Percentiles rank a stretch among this genome's conserved stretches.
phyloP scores from a whole-genome alignment of 2,329 filamentous ascomycete species.

The Cordyceps fumosorosea region DNA sequence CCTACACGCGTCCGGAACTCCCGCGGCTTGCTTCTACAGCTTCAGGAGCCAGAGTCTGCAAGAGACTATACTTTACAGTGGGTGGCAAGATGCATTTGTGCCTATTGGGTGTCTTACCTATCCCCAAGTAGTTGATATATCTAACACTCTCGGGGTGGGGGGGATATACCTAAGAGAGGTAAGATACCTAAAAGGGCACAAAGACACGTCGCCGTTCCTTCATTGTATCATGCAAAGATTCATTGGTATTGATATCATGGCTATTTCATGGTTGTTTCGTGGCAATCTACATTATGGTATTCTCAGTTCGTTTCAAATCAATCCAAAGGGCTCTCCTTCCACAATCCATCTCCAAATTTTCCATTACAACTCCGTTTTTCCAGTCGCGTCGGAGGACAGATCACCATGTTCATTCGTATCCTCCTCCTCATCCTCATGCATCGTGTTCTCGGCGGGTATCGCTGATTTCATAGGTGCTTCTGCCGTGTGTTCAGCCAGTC shows the following conservation, averaged over 20 bases:
- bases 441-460: neutral
- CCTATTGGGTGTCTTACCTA: no score
- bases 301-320: conserved; percentile 8
- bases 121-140: no score
- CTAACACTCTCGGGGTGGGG: no score
- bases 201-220: no score
- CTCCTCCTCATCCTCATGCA: neutral
- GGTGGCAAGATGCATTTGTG: no score
- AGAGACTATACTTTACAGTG: no score
- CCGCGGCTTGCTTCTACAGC: no score
- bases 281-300: conserved; percentile 13
- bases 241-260: conserved; percentile 3
- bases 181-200: no score
- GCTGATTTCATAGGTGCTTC: conserved; percentile 10
- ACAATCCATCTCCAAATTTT: no score
- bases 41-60: no score
- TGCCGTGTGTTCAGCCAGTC: neutral
- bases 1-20: no score
- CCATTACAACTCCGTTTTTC: conserved; percentile 7
- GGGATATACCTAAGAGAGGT: no score
- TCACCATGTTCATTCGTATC: neutral
- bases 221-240: neutral
- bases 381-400: neutral
- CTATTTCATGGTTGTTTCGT: conserved; percentile 7
- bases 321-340: neutral